phyloP scores from a whole-genome alignment of 169 alveolate species.

The Cyclospora cayetanensis region DNA sequence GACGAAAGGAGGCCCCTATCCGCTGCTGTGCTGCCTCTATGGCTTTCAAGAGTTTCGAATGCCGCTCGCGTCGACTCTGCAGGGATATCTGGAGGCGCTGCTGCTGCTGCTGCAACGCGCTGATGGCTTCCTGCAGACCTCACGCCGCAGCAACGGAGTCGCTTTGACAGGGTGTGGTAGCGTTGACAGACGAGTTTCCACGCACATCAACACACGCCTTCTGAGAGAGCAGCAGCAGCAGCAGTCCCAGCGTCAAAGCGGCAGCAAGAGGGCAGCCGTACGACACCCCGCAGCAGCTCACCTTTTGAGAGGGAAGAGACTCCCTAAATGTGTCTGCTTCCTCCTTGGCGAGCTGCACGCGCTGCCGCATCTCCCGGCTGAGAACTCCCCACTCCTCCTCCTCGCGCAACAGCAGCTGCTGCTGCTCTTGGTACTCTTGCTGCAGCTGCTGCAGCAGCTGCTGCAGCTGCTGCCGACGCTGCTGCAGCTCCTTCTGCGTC shows the following conservation, averaged over 20 bases:
- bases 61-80: not conserved
- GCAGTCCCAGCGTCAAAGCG: not conserved
- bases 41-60: not conserved
- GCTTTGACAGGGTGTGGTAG: not conserved
- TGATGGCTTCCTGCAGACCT: not conserved
- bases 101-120: constrained; percentile 21
- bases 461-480: not conserved
- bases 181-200: not conserved
- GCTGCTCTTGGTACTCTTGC: not conserved
- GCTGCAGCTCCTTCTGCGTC: not conserved
- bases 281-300: not conserved
- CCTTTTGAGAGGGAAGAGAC: too few species aligned
- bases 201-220: not conserved
- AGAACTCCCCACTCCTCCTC: not conserved
- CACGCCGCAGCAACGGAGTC: not conserved
- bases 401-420: not conserved
- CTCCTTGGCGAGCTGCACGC: constrained; percentile 32
- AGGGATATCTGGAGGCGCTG: constrained; percentile 2
- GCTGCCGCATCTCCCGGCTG: not conserved
- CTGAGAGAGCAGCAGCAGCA: constrained; percentile 24
- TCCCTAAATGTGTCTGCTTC: not conserved
- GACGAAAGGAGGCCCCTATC: not conserved
- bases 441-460: not conserved
- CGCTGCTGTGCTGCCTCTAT: not conserved
- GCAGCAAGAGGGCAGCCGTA: not conserved